These are phyloP conservation scores for Lentinus tigrinus DNA, from an alignment of 768 basidiomycete species.

Conservation along the genomic window DNA sequence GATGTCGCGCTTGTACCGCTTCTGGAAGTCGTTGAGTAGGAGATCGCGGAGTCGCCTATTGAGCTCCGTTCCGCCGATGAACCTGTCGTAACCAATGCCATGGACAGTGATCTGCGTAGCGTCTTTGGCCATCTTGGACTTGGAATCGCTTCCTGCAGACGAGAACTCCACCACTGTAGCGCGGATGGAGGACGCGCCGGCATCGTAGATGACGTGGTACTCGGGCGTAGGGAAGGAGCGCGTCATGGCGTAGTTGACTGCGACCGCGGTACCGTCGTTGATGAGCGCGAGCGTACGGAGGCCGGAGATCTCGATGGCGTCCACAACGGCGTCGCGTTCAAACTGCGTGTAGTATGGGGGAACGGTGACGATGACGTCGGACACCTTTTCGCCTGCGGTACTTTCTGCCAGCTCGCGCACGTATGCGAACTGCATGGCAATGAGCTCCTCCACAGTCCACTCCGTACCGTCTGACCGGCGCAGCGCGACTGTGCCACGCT, in stretches of 20 bases:
- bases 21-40: slow-evolving; percentile 71
- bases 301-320: slow-evolving; percentile 54
- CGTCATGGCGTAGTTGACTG: slow-evolving; percentile 98
- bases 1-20: slow-evolving; percentile 67
- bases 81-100: slow-evolving; percentile 81
- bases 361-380: slow-evolving; percentile 85
- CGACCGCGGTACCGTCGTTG: slow-evolving; percentile 93
- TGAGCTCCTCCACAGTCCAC: slow-evolving; percentile 86
- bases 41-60: slow-evolving; percentile 82
- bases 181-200: slow-evolving; percentile 79
- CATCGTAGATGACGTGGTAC: slow-evolving; percentile 91
- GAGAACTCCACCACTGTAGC: slow-evolving; percentile 77
- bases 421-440: slow-evolving; percentile 93
- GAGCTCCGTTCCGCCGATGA: slow-evolving; percentile 78
- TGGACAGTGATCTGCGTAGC: slow-evolving; percentile 74
- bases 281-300: slow-evolving; percentile 80
- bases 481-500: slow-evolving; percentile 61
- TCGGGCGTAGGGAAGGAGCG: slow-evolving; percentile 77
- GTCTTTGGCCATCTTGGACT: slow-evolving; percentile 41
- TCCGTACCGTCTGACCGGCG: slow-evolving; percentile 59
- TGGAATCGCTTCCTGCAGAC: slow-evolving; percentile 44
- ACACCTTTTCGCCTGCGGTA: slow-evolving; percentile 71
- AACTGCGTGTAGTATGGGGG: slow-evolving; percentile 89
- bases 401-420: slow-evolving; percentile 85
- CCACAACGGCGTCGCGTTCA: slow-evolving; percentile 88